Percentiles rank a stretch among this genome's conserved stretches.
Evolutionary conservation across 2,329 filamentous ascomycete genomes (phyloP).

Genomic region (Sphaerulina populicola): DNA sequence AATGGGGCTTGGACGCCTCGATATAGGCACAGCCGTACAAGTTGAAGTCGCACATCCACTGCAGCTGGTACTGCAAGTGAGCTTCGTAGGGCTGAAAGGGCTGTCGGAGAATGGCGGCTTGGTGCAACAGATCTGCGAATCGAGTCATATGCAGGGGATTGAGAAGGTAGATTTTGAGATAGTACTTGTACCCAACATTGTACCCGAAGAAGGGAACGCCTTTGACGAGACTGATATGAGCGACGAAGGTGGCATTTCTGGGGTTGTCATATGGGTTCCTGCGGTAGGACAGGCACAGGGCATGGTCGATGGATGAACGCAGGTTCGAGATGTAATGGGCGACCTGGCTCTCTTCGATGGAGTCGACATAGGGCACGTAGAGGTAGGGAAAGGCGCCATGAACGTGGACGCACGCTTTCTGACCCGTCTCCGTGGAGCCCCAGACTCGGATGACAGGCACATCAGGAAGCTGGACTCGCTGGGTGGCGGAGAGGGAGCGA

Average conservation of each 20-base stretch:
- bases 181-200: conserved; percentile 82
- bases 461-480: conserved; percentile 55
- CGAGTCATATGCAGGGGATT: conserved; percentile 83
- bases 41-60: conserved; percentile 99
- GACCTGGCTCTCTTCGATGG: conserved; percentile 44
- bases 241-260: conserved; percentile 64
- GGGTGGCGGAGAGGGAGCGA: conserved; percentile 51
- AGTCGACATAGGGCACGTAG: conserved; percentile 51
- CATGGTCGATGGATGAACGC: conserved; percentile 83
- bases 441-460: conserved; percentile 86
- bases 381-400: conserved; percentile 94
- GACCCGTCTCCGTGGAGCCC: conserved; percentile 84
- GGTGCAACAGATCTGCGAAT: conserved; percentile 74
- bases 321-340: conserved; percentile 66
- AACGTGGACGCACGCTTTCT: conserved; percentile 92
- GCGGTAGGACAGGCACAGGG: conserved; percentile 75
- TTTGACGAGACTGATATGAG: conserved; percentile 84
- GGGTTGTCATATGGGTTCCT: conserved; percentile 59
- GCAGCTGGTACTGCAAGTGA: conserved; percentile 81
- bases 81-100: conserved; percentile 88
- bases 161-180: conserved; percentile 88
- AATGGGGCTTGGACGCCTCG: conserved; percentile 58
- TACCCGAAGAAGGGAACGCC: conserved; percentile 94
- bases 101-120: conserved; percentile 77
- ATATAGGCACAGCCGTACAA: conserved; percentile 89